These are phyloP conservation scores for Alternaria gaisen DNA, from an alignment of 2,329 filamentous ascomycete genomes.

Conservation along the genomic window DNA sequence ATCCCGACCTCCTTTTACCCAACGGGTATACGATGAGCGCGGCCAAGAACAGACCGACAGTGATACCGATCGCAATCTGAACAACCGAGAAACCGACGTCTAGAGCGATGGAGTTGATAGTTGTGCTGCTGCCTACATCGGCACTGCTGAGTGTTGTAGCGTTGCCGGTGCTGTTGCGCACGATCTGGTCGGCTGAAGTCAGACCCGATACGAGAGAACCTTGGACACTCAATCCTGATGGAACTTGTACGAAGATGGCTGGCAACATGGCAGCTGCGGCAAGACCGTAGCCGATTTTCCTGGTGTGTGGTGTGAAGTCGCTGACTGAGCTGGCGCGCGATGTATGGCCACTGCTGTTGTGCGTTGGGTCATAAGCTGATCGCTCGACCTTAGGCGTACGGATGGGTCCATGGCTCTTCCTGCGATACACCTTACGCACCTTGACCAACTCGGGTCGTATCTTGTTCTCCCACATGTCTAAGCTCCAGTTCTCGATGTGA, in stretches of 20 bases:
- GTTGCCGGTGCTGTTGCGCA: constrained; percentile 55
- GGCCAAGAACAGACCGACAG: constrained; percentile 59
- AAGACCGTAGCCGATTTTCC: constrained; percentile 71
- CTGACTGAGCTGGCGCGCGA: constrained; percentile 35
- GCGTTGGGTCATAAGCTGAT: constrained; percentile 30
- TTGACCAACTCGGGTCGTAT: constrained; percentile 54
- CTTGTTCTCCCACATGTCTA: constrained; percentile 63
- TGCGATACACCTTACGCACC: constrained; percentile 38
- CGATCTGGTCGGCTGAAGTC: constrained; percentile 65
- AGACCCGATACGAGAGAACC: constrained; percentile 66
- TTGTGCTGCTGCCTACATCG: constrained; percentile 30
- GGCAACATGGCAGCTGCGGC: constrained; percentile 87
- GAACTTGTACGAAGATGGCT: constrained; percentile 79
- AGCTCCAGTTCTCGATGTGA: constrained; percentile 64
- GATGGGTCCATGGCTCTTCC: constrained; percentile 29
- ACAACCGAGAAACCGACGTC: constrained; percentile 59
- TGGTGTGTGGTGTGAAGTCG: constrained; percentile 41
- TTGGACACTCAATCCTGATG: constrained; percentile 66
- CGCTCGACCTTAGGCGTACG: constrained; percentile 27
- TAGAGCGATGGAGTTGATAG: constrained; percentile 56
- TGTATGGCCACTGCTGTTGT: constrained; percentile 26
- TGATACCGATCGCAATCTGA: constrained; percentile 62
- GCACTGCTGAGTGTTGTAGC: constrained; percentile 51
- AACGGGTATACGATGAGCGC: constrained; percentile 60
- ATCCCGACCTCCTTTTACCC: constrained; percentile 56